phyloP scores from a whole-genome alignment of 495 filamentous ascomycete species.

The Aspergillus ellipticus region DNA sequence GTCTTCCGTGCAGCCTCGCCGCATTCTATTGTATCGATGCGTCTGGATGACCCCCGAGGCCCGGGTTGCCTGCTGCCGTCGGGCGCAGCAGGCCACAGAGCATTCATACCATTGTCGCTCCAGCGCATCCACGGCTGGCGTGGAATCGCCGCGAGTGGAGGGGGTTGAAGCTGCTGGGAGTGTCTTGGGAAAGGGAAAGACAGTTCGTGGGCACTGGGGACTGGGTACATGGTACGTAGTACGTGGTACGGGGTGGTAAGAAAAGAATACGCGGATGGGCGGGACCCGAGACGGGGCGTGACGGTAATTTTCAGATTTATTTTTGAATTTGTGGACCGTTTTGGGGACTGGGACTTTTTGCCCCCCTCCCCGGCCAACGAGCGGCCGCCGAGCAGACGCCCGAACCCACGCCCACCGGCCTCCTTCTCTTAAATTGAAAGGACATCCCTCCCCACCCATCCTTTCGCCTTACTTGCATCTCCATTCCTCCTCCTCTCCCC shows the following conservation, averaged over 20 bases:
- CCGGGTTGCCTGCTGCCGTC: conserved; percentile 10
- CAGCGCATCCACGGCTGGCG: no score
- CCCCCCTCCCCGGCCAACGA: not conserved
- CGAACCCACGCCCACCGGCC: conserved; percentile 9
- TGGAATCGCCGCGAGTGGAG: no score
- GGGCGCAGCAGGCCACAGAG: no score
- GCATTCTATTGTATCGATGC: conserved; percentile 5
- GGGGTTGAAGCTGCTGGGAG: no score
- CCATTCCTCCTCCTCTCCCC: conserved; percentile 13
- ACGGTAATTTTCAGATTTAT: conserved; percentile 3
- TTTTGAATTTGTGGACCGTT: not conserved
- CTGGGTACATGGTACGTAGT: not conserved
- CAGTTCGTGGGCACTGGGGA: no score
- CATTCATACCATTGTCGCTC: no score
- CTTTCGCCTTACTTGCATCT: conserved; percentile 17
- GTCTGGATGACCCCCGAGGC: not conserved
- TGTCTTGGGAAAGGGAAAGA: not conserved
- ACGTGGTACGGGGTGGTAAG: not conserved
- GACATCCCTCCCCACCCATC: conserved; percentile 19
- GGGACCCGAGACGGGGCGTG: not conserved
- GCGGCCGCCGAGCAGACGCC: not conserved
- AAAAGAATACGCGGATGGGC: not conserved
- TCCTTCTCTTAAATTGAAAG: conserved; percentile 18
- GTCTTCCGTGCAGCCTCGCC: conserved; percentile 18
- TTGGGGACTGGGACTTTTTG: not conserved